These are phyloP conservation scores for Metschnikowia noctiluminum DNA, from an alignment of 805 yeast genomes.

Conservation along the genomic window DNA sequence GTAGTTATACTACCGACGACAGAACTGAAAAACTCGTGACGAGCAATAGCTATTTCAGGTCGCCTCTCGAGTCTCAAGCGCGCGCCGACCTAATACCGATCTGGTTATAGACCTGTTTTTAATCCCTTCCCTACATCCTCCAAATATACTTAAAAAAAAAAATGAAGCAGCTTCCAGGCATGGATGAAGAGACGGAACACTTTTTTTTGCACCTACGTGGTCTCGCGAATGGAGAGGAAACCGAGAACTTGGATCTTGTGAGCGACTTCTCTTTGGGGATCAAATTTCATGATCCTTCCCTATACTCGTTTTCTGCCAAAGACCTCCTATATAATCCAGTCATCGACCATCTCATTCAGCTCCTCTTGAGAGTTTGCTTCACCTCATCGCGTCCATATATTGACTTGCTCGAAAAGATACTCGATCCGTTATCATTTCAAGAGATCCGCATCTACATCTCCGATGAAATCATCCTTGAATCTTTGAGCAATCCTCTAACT, in stretches of 20 bases:
- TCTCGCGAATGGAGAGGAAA: conserved; percentile 2
- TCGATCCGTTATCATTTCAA: conserved; percentile 7
- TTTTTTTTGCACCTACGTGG: conserved; percentile 8
- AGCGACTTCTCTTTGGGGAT: conserved; percentile 7
- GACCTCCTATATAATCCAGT: conserved; percentile 10
- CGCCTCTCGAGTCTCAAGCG: too few relatives aligned
- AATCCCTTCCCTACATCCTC: too few relatives aligned
- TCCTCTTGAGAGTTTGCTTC: conserved; percentile 7
- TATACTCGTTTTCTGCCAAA: conserved; percentile 2
- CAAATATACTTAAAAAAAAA: too few relatives aligned
- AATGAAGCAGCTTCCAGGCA: not conserved
- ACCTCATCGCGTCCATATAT: conserved; percentile 1
- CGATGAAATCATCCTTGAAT: conserved; percentile 3
- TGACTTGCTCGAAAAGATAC: conserved; percentile 5
- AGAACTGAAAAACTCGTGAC: too few relatives aligned
- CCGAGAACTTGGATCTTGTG: conserved; percentile 3
- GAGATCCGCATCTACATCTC: conserved; percentile 10
- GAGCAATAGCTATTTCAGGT: too few relatives aligned
- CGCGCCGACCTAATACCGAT: too few relatives aligned
- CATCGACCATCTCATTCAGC: conserved; percentile 9
- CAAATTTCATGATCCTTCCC: conserved; percentile 4
- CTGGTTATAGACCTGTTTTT: too few relatives aligned
- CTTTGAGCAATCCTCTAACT: conserved; percentile 1
- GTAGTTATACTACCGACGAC: too few relatives aligned
- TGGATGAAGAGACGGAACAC: conserved; percentile 5